These are phyloP conservation scores for Quillaja saponaria DNA, from an alignment of 306 rosid species.

Conservation along the genomic window DNA sequence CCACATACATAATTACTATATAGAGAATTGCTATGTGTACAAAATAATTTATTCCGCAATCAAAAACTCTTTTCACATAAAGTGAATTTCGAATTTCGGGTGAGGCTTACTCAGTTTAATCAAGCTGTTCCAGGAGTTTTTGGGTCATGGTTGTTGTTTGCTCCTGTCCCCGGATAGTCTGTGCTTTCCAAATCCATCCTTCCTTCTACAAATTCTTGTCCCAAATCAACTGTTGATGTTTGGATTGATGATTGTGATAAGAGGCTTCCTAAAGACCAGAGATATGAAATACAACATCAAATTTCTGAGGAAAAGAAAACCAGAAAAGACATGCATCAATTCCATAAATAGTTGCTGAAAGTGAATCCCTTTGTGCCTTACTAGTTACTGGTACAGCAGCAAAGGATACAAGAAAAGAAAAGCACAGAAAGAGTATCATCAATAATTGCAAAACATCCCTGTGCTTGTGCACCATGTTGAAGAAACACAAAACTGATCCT, in stretches of 20 bases:
- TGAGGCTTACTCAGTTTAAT: no score
- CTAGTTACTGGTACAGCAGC: constrained; percentile 39
- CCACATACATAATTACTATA: no score
- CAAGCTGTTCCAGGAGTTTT: constrained; percentile 46
- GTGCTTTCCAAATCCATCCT: constrained; percentile 51
- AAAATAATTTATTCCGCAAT: no score
- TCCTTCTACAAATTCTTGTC: constrained; percentile 32
- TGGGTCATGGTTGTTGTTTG: constrained; percentile 64
- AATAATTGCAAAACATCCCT: constrained; percentile 15
- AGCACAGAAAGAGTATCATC: constrained; percentile 31
- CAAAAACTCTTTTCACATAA: no score
- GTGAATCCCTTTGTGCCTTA: constrained; percentile 30
- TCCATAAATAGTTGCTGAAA: not conserved
- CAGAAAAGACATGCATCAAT: not conserved
- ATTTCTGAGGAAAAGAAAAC: constrained; percentile 5
- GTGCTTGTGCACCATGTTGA: constrained; percentile 33
- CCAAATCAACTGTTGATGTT: constrained; percentile 28
- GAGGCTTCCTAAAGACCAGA: constrained; percentile 39
- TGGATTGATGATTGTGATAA: constrained; percentile 27
- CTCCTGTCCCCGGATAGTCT: constrained; percentile 69
- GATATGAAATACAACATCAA: constrained; percentile 16
- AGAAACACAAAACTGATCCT: constrained; percentile 14
- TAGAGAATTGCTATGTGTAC: no score
- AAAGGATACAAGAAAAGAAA: constrained; percentile 33
- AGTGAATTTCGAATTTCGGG: no score